phyloP scores from a whole-genome alignment of 2,329 filamentous ascomycete species.

The Clarireedia monteithiana region DNA sequence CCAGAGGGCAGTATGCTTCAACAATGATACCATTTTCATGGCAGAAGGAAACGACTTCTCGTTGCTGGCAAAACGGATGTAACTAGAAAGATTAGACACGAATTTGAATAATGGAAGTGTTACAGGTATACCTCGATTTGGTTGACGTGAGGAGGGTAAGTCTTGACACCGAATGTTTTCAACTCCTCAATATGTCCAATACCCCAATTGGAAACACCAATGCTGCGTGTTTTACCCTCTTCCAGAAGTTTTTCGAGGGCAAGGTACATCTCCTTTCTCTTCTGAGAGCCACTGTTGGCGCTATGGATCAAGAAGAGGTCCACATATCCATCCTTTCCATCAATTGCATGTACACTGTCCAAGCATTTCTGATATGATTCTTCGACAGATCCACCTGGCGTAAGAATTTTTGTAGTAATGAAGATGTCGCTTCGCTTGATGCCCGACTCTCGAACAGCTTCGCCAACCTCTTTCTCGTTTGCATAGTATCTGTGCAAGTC shows the following conservation, averaged over 20 bases:
- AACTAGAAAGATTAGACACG: conserved; percentile 28
- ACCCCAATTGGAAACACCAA: conserved; percentile 7
- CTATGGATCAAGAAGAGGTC: conserved; percentile 12
- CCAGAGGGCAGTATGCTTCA: conserved; percentile 42
- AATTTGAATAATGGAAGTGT: neutral
- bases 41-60: conserved; percentile 43
- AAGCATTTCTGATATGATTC: conserved; percentile 4
- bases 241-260: conserved; percentile 3
- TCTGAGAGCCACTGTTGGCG: neutral
- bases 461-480: conserved; percentile 5
- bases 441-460: conserved; percentile 1
- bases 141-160: conserved; percentile 8
- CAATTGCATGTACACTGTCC: conserved; percentile 10
- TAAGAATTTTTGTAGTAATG: conserved; percentile 9
- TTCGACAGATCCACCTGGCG: neutral
- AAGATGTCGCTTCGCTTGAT: conserved; percentile 1
- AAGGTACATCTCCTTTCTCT: conserved; percentile 5
- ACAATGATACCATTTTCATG: conserved; percentile 42
- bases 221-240: neutral
- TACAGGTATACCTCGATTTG: conserved; percentile 23
- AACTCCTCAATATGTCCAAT: conserved; percentile 10
- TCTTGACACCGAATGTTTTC: neutral
- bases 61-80: conserved; percentile 60
- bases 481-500: conserved; percentile 6
- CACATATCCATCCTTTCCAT: conserved; percentile 11